Base-by-base conservation (phyloP, 2,329 filamentous ascomycete genomes). In the Penicillium sp. region DNA sequence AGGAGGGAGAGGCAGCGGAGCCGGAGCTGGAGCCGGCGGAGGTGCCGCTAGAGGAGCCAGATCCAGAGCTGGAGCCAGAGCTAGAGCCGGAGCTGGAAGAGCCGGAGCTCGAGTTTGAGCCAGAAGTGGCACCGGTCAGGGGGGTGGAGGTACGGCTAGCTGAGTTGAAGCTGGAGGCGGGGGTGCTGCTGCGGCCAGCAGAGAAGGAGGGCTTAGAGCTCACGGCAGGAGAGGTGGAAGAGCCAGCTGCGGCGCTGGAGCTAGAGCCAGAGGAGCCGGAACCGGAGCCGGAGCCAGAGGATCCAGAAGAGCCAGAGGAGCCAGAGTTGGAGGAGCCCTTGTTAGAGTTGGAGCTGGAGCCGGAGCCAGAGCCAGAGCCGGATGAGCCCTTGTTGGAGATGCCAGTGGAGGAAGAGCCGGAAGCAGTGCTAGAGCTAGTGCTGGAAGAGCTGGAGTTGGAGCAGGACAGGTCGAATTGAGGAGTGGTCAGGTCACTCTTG, bases 391-490 rank as follows among this genome's bases (percentile, higher is more conserved):
- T 18, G 23, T 37, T 37, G 34, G 52, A 51, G 43, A 23, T 19
- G 18, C 34, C 31, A 3, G 61, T 43, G 16, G 69, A 51, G 49
- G 24, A 42, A 4, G 57, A 51, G 44, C 67, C 49, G 28, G 48
- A 16, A n/a, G 52, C 33, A 34, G 24, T 23, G 28, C 19, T 44
- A 18, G 19, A 55, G 24, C 49, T 54, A 28, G 44, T 43, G 45
- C 46, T 48, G 28, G 56, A 52, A 33, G 63, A 47, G 29, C 43
- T 13, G n/a, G 56, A n/a, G 18, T 14, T 23, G 21, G 37, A 42
- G 39, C 75, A 77, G 44, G 62, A 64, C 53, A 77, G 64, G 56
- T 73, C 64, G 61, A 67, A 77, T 43, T 75, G 59, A 49, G 75
- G 74, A 52, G 71, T 75, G 64, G 19, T 64, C 49, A 70, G 61